Percentiles rank a stretch among this genome's conserved stretches.
These are phyloP conservation scores for Penicillium psychrosexuale DNA, from an alignment of 2,329 filamentous ascomycete species.

Conservation along the genomic window DNA sequence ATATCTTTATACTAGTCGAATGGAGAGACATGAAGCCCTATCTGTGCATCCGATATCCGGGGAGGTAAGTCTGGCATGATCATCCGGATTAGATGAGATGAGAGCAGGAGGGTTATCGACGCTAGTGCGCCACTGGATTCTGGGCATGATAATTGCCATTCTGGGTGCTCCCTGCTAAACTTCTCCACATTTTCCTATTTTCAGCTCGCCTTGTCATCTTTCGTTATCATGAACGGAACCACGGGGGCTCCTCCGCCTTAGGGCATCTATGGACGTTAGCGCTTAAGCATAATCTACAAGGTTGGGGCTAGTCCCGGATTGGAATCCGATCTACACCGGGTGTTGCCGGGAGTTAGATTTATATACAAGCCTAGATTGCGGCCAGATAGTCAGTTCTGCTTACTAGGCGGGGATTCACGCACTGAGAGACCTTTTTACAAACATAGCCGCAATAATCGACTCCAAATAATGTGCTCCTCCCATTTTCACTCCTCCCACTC, in stretches of 20 bases:
- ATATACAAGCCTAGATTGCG: neutral
- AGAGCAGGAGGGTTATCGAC: neutral
- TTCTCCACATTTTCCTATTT: neutral
- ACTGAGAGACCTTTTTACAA: neutral
- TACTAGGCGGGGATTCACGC: too few species aligned
- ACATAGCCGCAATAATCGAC: neutral
- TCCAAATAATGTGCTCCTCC: neutral
- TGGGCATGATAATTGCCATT: too few species aligned
- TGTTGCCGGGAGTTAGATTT: neutral
- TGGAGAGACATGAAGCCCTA: neutral
- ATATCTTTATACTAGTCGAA: neutral
- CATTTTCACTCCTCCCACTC: slow-evolving; percentile 17
- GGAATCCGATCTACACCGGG: neutral
- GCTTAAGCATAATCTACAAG: neutral
- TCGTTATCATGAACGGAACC: neutral
- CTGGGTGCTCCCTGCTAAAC: neutral
- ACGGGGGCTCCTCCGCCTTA: neutral
- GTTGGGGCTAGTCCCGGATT: neutral
- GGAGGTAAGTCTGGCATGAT: neutral
- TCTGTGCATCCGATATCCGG: slow-evolving; percentile 1
- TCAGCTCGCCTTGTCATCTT: neutral
- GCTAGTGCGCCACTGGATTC: neutral
- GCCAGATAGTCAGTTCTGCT: neutral
- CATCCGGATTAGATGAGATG: neutral
- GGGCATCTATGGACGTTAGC: neutral